These are phyloP conservation scores for Hermanozyma aechmeae DNA, from an alignment of 805 yeast species.

Conservation along the genomic window DNA sequence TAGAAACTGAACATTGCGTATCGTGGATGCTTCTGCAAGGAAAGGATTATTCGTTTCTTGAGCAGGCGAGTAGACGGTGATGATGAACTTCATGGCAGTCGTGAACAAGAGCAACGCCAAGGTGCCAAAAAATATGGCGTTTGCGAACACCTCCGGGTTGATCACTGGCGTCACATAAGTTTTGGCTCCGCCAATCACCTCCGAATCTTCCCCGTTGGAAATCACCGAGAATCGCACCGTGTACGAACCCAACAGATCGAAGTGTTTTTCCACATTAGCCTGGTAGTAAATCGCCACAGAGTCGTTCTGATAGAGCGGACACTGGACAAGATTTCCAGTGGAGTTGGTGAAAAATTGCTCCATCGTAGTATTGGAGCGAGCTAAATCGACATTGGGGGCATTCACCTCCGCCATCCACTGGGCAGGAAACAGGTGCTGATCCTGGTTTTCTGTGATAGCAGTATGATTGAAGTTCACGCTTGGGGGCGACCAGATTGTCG, in stretches of 20 bases:
- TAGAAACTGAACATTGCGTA: conserved; percentile 48
- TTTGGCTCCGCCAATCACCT: conserved; percentile 37
- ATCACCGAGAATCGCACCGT: conserved; percentile 31
- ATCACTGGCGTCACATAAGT: conserved; percentile 40
- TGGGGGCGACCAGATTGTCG: no score
- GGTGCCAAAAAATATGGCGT: conserved; percentile 29
- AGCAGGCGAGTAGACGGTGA: conserved; percentile 42
- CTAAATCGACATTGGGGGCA: no score
- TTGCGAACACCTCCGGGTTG: conserved; percentile 18
- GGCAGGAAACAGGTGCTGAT: no score
- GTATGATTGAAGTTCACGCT: no score
- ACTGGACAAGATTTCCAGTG: conserved; percentile 18
- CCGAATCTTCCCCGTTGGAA: conserved; percentile 24
- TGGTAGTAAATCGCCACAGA: conserved; percentile 28
- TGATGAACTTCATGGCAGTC: conserved; percentile 29
- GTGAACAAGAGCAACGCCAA: conserved; percentile 30
- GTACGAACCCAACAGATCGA: conserved; percentile 37
- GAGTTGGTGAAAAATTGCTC: conserved; percentile 14
- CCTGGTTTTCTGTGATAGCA: no score
- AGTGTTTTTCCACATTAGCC: conserved; percentile 29
- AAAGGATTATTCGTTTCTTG: conserved; percentile 50
- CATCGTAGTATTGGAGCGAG: conserved; percentile 11
- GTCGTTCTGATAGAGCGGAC: conserved; percentile 31
- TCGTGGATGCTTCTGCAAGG: conserved; percentile 44
- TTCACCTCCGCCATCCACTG: no score